Conservation (phyloP, 2,329 filamentous ascomycete species). For the Fusarium burgessii region DNA sequence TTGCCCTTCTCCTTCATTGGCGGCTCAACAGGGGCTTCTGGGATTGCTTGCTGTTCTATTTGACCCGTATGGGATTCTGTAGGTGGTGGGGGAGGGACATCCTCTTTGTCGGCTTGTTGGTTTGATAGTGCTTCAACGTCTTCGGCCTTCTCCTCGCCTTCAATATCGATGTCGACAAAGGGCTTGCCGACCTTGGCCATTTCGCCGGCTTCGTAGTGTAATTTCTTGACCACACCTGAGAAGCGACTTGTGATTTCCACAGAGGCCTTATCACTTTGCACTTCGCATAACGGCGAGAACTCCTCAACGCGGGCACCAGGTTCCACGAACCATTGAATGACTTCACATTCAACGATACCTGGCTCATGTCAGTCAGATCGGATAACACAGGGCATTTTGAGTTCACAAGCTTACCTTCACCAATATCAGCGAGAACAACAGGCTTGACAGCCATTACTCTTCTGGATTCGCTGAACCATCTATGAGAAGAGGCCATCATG, state of each 20-base stretch:
- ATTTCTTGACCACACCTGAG: conserved; percentile 93
- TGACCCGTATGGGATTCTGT: conserved; percentile 29
- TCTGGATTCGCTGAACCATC: conserved; percentile 65
- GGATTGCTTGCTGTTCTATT: conserved; percentile 7
- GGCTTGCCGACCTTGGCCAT: conserved; percentile 97
- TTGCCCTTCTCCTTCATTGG: conserved; percentile 64
- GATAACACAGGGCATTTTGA: background rate
- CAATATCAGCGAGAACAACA: conserved; percentile 86
- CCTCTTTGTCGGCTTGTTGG: conserved; percentile 48
- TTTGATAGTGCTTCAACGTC: conserved; percentile 52
- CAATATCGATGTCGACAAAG: conserved; percentile 94
- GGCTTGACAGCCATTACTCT: conserved; percentile 75
- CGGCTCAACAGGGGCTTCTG: conserved; percentile 4
- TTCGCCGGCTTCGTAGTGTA: conserved; percentile 95
- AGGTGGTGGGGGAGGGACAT: conserved; percentile 42
- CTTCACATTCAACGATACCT: conserved; percentile 98
- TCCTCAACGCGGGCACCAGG: conserved; percentile 96
- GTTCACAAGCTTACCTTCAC: conserved; percentile 71
- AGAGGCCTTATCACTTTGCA: conserved; percentile 95
- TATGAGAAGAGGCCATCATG: conserved; percentile 50
- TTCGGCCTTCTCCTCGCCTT: conserved; percentile 73
- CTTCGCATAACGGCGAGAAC: conserved; percentile 97
- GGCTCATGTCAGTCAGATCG: conserved; percentile 31
- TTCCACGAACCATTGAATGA: conserved; percentile 99
- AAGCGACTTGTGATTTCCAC: conserved; percentile 96